Base-by-base conservation (phyloP, 768 basidiomycete genomes). In the Boletus reticulatus region DNA sequence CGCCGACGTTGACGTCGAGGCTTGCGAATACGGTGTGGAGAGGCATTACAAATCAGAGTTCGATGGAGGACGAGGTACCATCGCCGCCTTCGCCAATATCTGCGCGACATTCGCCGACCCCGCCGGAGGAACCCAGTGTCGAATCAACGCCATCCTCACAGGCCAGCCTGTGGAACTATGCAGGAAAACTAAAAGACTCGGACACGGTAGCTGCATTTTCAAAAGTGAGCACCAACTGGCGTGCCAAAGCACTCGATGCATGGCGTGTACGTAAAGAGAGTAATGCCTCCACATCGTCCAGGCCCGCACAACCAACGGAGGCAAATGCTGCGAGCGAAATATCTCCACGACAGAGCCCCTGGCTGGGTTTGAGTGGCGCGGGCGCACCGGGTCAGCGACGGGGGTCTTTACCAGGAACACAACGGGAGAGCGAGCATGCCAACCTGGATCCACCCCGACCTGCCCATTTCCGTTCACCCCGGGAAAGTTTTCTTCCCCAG, bases 171-270 rank as follows among this genome's bases (percentile, higher is more conserved):
- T 89, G 88, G 88, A 68, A 72, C 36, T 92, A 91, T 64, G 86
- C 90, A 0, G 87, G 83, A 61, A 89, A 84, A 64, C 64, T 92
- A 14, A 85, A 81, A 65, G 84, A 88, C 50, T 89, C 88, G 3
- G 87, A 91, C 63, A 73, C 88, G 2, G 76, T 84, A 37, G 89
- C 90, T 13, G 77, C 81, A 1, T 70, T 91, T 16, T 76, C 90
- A 3, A 92, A 89, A 71, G 84, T 80, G 51, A 84, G 88, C 69
- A 87, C 80, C 24, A 91, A 91, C 58, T 88, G 85, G 85, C 80
- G 82, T 19, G 88, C 87, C 19, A 85, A 78, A 60, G 84, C 85
- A 62, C 55, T 71, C 45, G 60, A 62, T 42, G 70, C 67, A 16
- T 73, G 70, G 72, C 50, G 62, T 22, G 62, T 57, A 37, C 68